Base-by-base conservation (phyloP, 495 filamentous ascomycete genomes). In the Glarea lozoyensis region DNA sequence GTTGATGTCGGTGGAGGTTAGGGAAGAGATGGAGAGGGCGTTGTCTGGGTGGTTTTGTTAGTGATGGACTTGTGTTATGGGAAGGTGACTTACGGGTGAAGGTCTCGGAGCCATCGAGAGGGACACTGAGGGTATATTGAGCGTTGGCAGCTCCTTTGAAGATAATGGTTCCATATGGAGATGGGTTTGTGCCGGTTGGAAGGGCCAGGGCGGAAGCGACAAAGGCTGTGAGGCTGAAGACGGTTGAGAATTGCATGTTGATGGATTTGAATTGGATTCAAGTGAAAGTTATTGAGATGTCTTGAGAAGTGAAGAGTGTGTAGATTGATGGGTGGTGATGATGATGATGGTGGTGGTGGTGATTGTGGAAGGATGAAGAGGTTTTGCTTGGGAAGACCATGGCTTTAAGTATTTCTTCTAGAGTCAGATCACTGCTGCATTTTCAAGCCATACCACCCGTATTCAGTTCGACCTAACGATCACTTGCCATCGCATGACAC, bases 11-110 rank as follows among this genome's bases (percentile, higher is more conserved):
- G 16, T 37, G 1, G 29, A 29, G 22, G 25, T 23, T 40, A 52
- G 35, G 35, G 32, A 43, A 27, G 49, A 53, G 45, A 53, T 53
- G 9, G 49, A 53, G 39, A 53, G 41, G 10, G 24, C 24, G 40
- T 53, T 53, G 29, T 48, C 40, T 45, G 18, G n/a, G 17, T 2
- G 7, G 13, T 6, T 42, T 33, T 37, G 35, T 42, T 13, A 19
- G n/a, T 10, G 15, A 6, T 22, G 38, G 2, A 11, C 4, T 10
- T 16, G 23, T 19, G 22, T 4, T 31, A 17, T 20, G 37, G 19
- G 12, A 42, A 35, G 19, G 21, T 19, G 12, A 40, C 46, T 4
- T 25, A 49, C 46, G 40, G 15, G 43, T 51, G 11, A 23, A 20
- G 16, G 16, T 29, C n/a, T 29, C 19, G 19, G 13, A 22, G 10